Percentiles rank a stretch among this genome's conserved stretches.
phyloP scores from a whole-genome alignment of 192 early-diverging fungal species.

The Gryganskiella cystojenkinii region DNA sequence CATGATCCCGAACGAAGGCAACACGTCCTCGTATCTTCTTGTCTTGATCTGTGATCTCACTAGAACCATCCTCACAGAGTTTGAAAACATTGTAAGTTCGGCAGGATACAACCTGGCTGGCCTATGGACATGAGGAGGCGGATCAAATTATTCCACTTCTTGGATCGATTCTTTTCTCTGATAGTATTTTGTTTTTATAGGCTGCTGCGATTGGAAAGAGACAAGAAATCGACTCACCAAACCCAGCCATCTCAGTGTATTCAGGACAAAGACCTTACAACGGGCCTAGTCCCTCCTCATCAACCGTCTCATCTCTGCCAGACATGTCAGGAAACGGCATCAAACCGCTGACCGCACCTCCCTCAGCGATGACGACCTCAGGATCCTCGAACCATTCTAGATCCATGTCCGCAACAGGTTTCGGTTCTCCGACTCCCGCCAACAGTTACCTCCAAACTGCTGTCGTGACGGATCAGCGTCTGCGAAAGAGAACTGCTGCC shows the following conservation, averaged over 20 bases:
- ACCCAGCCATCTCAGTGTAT: slow-evolving; percentile 29
- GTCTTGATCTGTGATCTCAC: slow-evolving; percentile 85
- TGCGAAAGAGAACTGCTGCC: slow-evolving; percentile 72
- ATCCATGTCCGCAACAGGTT: slow-evolving; percentile 51
- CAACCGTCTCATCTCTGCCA: slow-evolving; percentile 17
- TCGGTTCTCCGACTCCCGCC: slow-evolving; percentile 15
- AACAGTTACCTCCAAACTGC: slow-evolving; percentile 39
- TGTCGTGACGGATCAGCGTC: slow-evolving; percentile 51
- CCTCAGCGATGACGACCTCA: slow-evolving; percentile 57
- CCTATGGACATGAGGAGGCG: background rate
- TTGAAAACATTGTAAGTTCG: slow-evolving; percentile 69
- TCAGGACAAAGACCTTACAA: slow-evolving; percentile 20
- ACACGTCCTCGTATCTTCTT: slow-evolving; percentile 78
- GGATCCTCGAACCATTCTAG: slow-evolving; percentile 46
- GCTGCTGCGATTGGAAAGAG: slow-evolving; percentile 68
- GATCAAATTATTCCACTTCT: background rate
- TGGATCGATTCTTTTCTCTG: background rate
- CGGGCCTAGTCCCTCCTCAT: slow-evolving; percentile 14
- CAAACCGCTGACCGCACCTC: slow-evolving; percentile 53
- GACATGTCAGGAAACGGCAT: slow-evolving; percentile 46
- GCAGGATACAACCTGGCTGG: background rate
- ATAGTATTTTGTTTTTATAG: slow-evolving; percentile 17
- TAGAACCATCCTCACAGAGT: slow-evolving; percentile 74
- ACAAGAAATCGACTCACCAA: slow-evolving; percentile 64
- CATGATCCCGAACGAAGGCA: slow-evolving; percentile 84